phyloP scores from a whole-genome alignment of 441 rosid species.

The Raphanus hybrid region DNA sequence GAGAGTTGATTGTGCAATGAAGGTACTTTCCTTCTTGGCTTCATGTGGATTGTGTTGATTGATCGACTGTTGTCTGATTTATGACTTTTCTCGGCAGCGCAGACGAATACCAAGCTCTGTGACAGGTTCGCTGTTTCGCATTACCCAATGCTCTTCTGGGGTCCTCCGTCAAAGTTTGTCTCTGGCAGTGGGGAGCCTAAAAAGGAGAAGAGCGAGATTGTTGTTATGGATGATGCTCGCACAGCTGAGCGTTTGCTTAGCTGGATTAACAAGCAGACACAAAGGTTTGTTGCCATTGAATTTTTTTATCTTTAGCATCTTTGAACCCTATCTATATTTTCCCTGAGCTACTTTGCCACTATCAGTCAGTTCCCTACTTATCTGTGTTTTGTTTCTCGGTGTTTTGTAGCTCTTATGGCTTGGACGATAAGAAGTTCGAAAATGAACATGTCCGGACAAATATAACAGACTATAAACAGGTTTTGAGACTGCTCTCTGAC shows the following conservation, averaged over 20 bases:
- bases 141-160: constrained; percentile 97
- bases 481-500: constrained; percentile 30
- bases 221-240: constrained; percentile 66
- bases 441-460: constrained; percentile 71
- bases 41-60: constrained; percentile 14
- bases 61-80: constrained; percentile 28
- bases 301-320: background rate
- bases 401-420: constrained; percentile 70
- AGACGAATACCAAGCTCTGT: constrained; percentile 87
- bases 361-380: constrained; percentile 7
- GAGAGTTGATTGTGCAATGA: constrained; percentile 90
- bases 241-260: constrained; percentile 86
- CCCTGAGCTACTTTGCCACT: constrained; percentile 15
- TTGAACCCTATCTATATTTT: constrained; percentile 5
- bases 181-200: constrained; percentile 63
- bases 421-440: constrained; percentile 82
- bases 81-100: constrained; percentile 72
- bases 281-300: constrained; percentile 62
- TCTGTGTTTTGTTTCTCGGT: constrained; percentile 23
- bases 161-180: constrained; percentile 68
- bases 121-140: constrained; percentile 76
- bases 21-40: constrained; percentile 51
- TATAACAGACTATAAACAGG: constrained; percentile 76
- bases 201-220: constrained; percentile 59
- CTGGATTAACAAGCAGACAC: constrained; percentile 87